A percentile compares a stretch with the other conserved stretches of the same genome.
Conservation (phyloP, 345 rosid genomes). For the Eucalyptus coolabah region DNA sequence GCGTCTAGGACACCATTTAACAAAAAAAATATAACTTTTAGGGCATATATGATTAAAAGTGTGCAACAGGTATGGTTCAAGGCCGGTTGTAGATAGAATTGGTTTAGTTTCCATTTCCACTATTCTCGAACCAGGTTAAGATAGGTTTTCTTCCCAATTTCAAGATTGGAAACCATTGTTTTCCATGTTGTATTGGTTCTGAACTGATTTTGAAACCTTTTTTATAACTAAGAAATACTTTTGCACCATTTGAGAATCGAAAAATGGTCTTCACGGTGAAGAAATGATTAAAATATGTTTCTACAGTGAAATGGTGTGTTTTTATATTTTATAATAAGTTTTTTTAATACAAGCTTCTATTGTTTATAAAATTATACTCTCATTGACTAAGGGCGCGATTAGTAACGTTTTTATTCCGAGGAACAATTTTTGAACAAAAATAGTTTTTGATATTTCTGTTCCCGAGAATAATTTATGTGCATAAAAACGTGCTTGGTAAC, state of each 20-base stretch:
- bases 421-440: too few relatives aligned
- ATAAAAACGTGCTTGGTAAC: too few relatives aligned
- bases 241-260: background rate
- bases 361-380: too few relatives aligned
- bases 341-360: background rate
- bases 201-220: background rate
- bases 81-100: background rate
- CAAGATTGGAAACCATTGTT: background rate
- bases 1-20: background rate
- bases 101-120: background rate
- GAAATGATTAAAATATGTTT: background rate
- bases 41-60: background rate
- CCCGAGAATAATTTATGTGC: too few relatives aligned
- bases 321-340: background rate
- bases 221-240: background rate
- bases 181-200: accelerated
- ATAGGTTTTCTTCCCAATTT: background rate
- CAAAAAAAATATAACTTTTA: background rate
- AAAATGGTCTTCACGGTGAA: background rate
- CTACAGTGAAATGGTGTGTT: background rate
- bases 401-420: accelerated
- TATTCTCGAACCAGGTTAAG: background rate
- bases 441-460: accelerated
- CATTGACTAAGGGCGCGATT: too few relatives aligned
- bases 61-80: background rate